These are phyloP conservation scores for Colletotrichum orchidophilum DNA, from an alignment of 2,329 filamentous ascomycete species.

Conservation along the genomic window DNA sequence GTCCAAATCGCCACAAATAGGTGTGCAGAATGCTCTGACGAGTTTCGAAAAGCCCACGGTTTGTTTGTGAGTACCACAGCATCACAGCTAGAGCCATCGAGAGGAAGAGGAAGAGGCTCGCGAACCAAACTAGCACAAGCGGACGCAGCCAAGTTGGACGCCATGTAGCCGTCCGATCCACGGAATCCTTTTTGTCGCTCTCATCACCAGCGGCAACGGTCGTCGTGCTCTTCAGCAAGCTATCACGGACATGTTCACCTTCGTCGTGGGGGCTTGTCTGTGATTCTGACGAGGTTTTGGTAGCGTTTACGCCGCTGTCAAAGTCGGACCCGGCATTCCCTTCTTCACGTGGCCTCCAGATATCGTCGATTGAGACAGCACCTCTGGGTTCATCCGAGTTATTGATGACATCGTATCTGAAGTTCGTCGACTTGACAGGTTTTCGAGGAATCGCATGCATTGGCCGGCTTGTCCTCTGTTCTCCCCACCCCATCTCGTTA, in stretches of 20 bases:
- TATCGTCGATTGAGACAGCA: not conserved
- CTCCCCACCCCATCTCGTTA: not conserved
- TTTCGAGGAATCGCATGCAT: not conserved
- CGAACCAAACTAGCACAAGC: not conserved
- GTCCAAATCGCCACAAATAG: constrained; percentile 15
- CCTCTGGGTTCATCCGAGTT: not conserved
- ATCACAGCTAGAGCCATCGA: not conserved
- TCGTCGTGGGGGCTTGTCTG: not conserved
- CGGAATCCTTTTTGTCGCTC: not conserved
- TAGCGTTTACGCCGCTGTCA: not conserved
- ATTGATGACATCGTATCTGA: not conserved
- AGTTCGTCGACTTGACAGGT: not conserved
- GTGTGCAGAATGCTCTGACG: not conserved
- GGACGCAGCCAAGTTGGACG: constrained; percentile 15
- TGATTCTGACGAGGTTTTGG: not conserved
- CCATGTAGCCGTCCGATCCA: not conserved
- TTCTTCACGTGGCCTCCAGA: not conserved
- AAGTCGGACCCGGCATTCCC: not conserved
- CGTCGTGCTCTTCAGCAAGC: not conserved
- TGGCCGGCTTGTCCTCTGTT: not conserved
- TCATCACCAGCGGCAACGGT: not conserved
- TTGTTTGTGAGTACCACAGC: not conserved
- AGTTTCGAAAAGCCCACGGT: constrained; percentile 7
- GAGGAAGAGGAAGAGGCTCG: constrained; percentile 1
- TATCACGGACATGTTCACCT: not conserved